Evolutionary conservation across 2,329 filamentous ascomycete genomes (phyloP).

Genomic region (Xylariaceae sp.): DNA sequence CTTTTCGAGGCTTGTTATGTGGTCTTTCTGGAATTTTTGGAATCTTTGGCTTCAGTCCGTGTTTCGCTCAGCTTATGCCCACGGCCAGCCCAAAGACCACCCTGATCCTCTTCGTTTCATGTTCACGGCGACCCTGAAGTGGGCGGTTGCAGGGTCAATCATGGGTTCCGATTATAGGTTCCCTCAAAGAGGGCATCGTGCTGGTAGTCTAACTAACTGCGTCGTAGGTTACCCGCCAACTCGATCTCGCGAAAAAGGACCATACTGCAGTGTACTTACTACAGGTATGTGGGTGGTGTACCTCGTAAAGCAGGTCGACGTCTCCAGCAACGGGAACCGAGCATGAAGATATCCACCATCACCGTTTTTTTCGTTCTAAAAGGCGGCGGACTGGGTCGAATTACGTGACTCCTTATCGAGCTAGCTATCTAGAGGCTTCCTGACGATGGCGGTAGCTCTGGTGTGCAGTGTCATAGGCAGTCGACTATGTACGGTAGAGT

Average conservation of each 20-base stretch:
- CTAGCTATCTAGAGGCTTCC: not conserved
- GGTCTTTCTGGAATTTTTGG: conserved; percentile 2
- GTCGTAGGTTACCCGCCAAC: not conserved
- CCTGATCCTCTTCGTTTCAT: conserved; percentile 19
- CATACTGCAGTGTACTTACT: not conserved
- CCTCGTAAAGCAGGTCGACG: not conserved
- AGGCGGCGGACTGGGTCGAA: not conserved
- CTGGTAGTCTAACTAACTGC: not conserved
- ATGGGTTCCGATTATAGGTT: conserved; percentile 1
- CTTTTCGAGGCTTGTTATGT: conserved; percentile 11
- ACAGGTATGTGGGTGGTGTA: not conserved
- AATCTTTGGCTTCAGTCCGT: conserved; percentile 1
- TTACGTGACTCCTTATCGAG: not conserved
- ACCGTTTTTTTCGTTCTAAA: not conserved
- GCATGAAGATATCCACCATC: conserved; percentile 7
- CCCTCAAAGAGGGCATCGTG: conserved; percentile 7
- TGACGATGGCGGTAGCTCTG: not conserved
- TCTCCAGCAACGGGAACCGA: not conserved
- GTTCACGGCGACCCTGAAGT: conserved; percentile 8
- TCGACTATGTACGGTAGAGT: not conserved
- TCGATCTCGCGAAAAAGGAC: not conserved
- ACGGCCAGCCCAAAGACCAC: conserved; percentile 14
- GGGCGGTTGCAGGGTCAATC: conserved; percentile 5
- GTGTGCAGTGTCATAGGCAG: not conserved
- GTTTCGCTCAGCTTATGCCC: conserved; percentile 10